Conservation (phyloP, 75 land plant genomes). For the Selaginella moellendorffii region DNA sequence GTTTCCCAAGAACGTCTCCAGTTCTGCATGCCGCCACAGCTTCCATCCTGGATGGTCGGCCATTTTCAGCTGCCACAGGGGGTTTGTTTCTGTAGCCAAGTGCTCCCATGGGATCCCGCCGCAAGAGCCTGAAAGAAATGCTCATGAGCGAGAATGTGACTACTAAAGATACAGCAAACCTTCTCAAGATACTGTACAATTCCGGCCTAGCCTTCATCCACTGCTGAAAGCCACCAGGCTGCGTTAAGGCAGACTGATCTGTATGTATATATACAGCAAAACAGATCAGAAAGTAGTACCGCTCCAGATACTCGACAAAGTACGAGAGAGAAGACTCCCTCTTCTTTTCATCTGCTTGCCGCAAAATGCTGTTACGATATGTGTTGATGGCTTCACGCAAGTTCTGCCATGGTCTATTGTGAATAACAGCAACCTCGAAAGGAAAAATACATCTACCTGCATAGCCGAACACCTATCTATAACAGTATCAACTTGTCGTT, state of each 20-base stretch:
- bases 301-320: slow-evolving; percentile 92
- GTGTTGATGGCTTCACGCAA: slow-evolving; percentile 84
- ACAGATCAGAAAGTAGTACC: slow-evolving; percentile 94
- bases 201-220: slow-evolving; percentile 99
- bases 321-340: slow-evolving; percentile 84
- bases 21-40: slow-evolving; percentile 65
- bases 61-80: slow-evolving; percentile 31
- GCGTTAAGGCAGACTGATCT: slow-evolving; percentile 49
- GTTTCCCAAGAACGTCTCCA: slow-evolving; percentile 86
- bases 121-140: slow-evolving; percentile 52
- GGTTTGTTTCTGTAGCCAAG: slow-evolving; percentile 39
- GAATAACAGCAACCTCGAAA: no score
- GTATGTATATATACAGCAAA: slow-evolving; percentile 94
- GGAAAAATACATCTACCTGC: slow-evolving; percentile 75
- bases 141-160: no score
- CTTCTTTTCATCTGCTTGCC: slow-evolving; percentile 92
- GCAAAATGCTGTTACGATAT: slow-evolving; percentile 82
- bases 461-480: slow-evolving; percentile 94
- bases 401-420: no score
- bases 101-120: slow-evolving; percentile 97
- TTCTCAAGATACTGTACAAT: slow-evolving; percentile 88
- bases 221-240: slow-evolving; percentile 47
- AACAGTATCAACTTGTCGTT: slow-evolving; percentile 86
- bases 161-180: no score
- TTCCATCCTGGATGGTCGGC: slow-evolving; percentile 62